Conservation (phyloP, 2,329 filamentous ascomycete species). For the Cladosporium colombiae region DNA sequence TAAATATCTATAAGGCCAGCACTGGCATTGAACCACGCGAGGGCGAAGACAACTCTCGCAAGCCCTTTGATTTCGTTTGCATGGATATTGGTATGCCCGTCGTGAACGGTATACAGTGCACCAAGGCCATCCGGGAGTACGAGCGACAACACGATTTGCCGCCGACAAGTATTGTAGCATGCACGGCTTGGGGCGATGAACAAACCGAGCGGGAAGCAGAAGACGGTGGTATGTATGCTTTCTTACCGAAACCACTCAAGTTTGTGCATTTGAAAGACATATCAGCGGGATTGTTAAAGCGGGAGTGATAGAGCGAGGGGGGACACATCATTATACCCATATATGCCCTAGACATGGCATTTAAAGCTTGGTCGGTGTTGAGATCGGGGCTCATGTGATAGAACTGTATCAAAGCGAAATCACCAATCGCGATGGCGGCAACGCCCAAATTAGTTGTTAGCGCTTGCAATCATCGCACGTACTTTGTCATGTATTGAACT, state of each 20-base stretch:
- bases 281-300: slow-evolving; percentile 23
- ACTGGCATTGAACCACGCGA: background rate
- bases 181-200: slow-evolving; percentile 37
- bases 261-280: slow-evolving; percentile 30
- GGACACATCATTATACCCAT: background rate
- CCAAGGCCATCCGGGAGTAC: slow-evolving; percentile 32
- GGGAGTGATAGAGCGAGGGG: background rate
- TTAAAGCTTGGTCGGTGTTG: background rate
- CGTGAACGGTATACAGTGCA: slow-evolving; percentile 37
- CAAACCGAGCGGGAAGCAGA: slow-evolving; percentile 32
- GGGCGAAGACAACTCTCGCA: background rate
- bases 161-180: slow-evolving; percentile 31
- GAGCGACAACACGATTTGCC: slow-evolving; percentile 28
- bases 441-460: background rate
- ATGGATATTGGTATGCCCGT: slow-evolving; percentile 47
- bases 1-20: slow-evolving; percentile 29
- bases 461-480: background rate
- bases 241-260: slow-evolving; percentile 37
- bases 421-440: background rate
- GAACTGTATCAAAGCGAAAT: background rate
- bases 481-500: background rate
- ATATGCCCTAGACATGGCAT: background rate
- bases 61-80: slow-evolving; percentile 22
- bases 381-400: background rate
- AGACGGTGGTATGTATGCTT: slow-evolving; percentile 34